Evolutionary conservation across 495 filamentous ascomycete species (phyloP).

Genomic region (Penicillium daleae): DNA sequence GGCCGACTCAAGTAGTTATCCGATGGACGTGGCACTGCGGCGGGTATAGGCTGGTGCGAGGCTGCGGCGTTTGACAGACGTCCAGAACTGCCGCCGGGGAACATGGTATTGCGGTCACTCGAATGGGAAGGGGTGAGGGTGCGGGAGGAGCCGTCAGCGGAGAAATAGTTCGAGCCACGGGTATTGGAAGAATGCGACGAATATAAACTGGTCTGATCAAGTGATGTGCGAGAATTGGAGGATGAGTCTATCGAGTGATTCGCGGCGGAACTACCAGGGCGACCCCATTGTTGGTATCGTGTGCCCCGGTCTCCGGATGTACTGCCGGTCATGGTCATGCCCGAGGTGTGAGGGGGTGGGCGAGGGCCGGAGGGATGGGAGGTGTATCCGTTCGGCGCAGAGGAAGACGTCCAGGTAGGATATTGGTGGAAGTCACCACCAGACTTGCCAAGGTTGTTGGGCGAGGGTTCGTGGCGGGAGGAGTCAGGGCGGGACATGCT

Average conservation of each 20-base stretch:
- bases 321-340: conserved; percentile 67
- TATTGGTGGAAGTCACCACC: conserved; percentile 89
- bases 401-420: conserved; percentile 66
- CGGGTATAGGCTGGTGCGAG: conserved; percentile 46
- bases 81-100: conserved; percentile 31
- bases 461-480: conserved; percentile 70
- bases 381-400: conserved; percentile 46
- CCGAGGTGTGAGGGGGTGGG: conserved; percentile 66
- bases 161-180: conserved; percentile 65
- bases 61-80: conserved; percentile 41
- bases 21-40: conserved; percentile 51
- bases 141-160: conserved; percentile 65
- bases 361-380: conserved; percentile 69
- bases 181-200: conserved; percentile 63
- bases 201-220: conserved; percentile 69
- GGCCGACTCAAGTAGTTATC: conserved; percentile 67
- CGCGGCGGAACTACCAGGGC: conserved; percentile 55
- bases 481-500: conserved; percentile 73
- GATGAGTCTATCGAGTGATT: conserved; percentile 71
- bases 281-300: conserved; percentile 75
- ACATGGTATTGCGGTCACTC: conserved; percentile 40
- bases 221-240: conserved; percentile 69
- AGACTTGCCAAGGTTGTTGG: conserved; percentile 79
- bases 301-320: conserved; percentile 66
- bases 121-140: conserved; percentile 54